Percentiles rank a stretch among this genome's conserved stretches.
These are phyloP conservation scores for Carex parvula DNA, from an alignment of 176 grass and related monocot species.

Conservation along the genomic window DNA sequence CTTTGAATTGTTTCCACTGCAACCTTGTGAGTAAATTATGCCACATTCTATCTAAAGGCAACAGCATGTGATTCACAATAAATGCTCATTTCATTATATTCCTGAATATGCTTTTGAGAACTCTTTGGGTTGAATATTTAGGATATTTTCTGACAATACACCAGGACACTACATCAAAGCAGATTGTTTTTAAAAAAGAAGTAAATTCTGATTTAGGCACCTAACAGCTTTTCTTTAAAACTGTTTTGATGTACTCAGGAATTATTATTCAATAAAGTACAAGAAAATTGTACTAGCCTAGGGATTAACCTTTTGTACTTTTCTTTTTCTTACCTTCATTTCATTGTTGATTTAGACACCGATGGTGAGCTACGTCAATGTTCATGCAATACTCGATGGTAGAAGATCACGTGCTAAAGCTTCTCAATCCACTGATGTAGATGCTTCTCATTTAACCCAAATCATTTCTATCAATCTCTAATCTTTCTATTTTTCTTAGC, in stretches of 20 bases:
- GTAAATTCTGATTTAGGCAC: not conserved
- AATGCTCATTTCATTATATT: not conserved
- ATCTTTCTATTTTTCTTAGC: not conserved
- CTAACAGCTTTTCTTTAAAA: not conserved
- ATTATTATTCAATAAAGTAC: not conserved
- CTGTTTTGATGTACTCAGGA: not conserved
- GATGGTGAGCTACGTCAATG: slow-evolving; percentile 80
- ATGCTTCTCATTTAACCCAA: slow-evolving; percentile 46
- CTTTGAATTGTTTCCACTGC: not conserved
- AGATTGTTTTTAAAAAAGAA: not conserved
- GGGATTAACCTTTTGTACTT: not conserved
- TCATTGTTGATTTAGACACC: slow-evolving; percentile 48
- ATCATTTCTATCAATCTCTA: not conserved
- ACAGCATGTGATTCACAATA: not conserved
- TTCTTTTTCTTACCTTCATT: not conserved
- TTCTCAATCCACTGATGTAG: slow-evolving; percentile 40
- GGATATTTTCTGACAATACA: not conserved
- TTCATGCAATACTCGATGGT: slow-evolving; percentile 62
- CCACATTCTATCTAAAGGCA: not conserved
- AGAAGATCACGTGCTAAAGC: slow-evolving; percentile 54
- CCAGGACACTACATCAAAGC: not conserved
- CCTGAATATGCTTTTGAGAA: not conserved
- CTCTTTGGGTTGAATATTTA: not conserved
- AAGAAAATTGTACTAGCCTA: not conserved
- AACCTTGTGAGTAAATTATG: not conserved